Base-by-base conservation (phyloP, 139 green algal genomes). In the Yamagishiella unicocca region DNA sequence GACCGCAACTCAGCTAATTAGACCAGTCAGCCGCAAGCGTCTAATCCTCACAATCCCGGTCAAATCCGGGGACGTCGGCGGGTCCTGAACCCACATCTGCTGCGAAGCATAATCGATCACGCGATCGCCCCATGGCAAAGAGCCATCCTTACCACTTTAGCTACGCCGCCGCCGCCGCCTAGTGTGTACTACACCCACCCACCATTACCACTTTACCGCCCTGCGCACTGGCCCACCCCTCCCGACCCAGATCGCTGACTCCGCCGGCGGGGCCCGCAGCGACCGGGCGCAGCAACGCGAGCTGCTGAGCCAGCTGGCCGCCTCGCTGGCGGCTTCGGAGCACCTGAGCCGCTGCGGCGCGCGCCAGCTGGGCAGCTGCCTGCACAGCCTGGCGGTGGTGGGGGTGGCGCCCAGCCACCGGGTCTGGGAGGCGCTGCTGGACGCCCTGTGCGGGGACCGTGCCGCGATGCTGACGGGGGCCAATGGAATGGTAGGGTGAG, bases 291-390 rank as follows among this genome's bases (percentile, higher is more conserved):
- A 3, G 27, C 70, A 78, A 33, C 27, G 37, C 27, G 38, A 55
- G 10, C 70, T 78, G 40, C 38, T 27, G 17, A 2, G 14, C 3
- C 29, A 78, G 38, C 37, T 78, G 38, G 70, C 70, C 21, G 43
- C 46, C 22, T 1, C 14, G 25, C 70, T 78, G 19, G 70, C 70
- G 9, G 24, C 24, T 10, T 31, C 70, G 9, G 45, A 14, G 27
- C 45, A 67, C 25, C 73, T 82, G n/a, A 25, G 17, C 12, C 73
- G 45, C 43, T 82, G 46, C n/a, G 45, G 45, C 42, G 45, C 73
- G 1, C 73, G 73, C 45, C 73, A 82, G 45, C 73, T 82, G 10
- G 46, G 14, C n/a, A 82, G n/a, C 73, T 64, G 73, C 45, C 73
- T 82, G n/a, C 45, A 64, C 45, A 21, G n/a, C 45, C 46, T 82